These are phyloP conservation scores for Hermanozyma aechmeae DNA, from an alignment of 805 yeast species.

Conservation along the genomic window DNA sequence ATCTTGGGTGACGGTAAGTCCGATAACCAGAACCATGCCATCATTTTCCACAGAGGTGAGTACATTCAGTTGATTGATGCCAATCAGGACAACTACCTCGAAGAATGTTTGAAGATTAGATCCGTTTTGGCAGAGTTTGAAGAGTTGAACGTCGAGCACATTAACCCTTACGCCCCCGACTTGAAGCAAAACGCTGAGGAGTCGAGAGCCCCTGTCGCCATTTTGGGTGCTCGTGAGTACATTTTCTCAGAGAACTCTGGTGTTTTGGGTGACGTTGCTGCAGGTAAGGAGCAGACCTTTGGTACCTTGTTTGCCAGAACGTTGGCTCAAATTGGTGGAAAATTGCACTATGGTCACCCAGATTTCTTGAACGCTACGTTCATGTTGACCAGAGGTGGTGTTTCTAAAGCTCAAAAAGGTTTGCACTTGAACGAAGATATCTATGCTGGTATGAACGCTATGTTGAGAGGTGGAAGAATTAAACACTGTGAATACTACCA, in stretches of 20 bases:
- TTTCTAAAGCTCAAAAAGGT: slow-evolving; percentile 78
- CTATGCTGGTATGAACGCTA: slow-evolving; percentile 78
- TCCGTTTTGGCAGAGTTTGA: slow-evolving; percentile 71
- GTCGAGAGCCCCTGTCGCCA: slow-evolving; percentile 56
- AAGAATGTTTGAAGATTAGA: slow-evolving; percentile 74
- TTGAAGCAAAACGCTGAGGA: slow-evolving; percentile 46
- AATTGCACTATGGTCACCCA: slow-evolving; percentile 82
- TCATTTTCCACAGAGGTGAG: slow-evolving; percentile 72
- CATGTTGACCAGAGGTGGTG: slow-evolving; percentile 83
- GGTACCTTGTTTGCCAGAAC: slow-evolving; percentile 81
- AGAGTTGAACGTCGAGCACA: slow-evolving; percentile 44
- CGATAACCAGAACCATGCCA: slow-evolving; percentile 73
- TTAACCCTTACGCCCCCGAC: slow-evolving; percentile 73
- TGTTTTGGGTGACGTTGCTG: slow-evolving; percentile 76
- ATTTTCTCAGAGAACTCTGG: slow-evolving; percentile 79
- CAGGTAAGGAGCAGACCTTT: slow-evolving; percentile 83
- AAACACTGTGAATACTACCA: slow-evolving; percentile 78
- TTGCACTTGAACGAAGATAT: slow-evolving; percentile 79
- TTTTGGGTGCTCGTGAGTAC: slow-evolving; percentile 77
- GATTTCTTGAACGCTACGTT: slow-evolving; percentile 68
- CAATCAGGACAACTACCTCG: slow-evolving; percentile 74
- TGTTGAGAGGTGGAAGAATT: slow-evolving; percentile 73
- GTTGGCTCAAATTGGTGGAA: slow-evolving; percentile 73
- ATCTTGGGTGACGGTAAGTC: slow-evolving; percentile 80
- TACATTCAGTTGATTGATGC: slow-evolving; percentile 77